Evolutionary conservation across 805 yeast species (phyloP).

Genomic region (Metschnikowia colocasiae): DNA sequence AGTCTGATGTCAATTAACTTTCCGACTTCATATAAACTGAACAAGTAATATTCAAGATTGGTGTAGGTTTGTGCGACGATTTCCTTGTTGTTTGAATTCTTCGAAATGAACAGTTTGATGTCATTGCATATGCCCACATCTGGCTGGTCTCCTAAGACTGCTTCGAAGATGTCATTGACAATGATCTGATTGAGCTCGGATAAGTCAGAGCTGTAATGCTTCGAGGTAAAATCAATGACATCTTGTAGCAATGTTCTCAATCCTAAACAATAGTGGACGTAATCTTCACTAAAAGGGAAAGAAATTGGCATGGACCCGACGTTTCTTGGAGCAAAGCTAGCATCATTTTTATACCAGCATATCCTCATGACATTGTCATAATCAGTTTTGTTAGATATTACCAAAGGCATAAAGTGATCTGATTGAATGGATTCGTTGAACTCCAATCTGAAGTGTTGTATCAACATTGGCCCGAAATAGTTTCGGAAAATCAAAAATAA

Average conservation of each 20-base stretch:
- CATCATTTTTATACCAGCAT: slow-evolving; percentile 65
- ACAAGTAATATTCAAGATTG: slow-evolving; percentile 81
- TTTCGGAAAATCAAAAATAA: slow-evolving; percentile 54
- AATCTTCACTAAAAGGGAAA: slow-evolving; percentile 81
- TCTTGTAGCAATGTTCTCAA: slow-evolving; percentile 61
- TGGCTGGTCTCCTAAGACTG: slow-evolving; percentile 49
- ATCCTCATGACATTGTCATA: slow-evolving; percentile 61
- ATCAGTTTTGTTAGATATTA: slow-evolving; percentile 54
- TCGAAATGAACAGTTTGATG: slow-evolving; percentile 53
- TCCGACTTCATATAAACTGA: slow-evolving; percentile 70
- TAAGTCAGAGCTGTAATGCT: slow-evolving; percentile 60
- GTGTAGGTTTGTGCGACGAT: slow-evolving; percentile 85
- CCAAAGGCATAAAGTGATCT: slow-evolving; percentile 88
- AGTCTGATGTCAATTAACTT: slow-evolving; percentile 37
- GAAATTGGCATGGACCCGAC: slow-evolving; percentile 56
- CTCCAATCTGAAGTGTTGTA: slow-evolving; percentile 53
- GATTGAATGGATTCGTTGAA: slow-evolving; percentile 62
- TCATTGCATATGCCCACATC: slow-evolving; percentile 57
- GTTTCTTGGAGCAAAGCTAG: slow-evolving; percentile 41
- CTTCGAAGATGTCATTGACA: slow-evolving; percentile 60
- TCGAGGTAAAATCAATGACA: slow-evolving; percentile 60
- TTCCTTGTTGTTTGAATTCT: slow-evolving; percentile 76
- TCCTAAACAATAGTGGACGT: slow-evolving; percentile 81
- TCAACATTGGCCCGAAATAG: slow-evolving; percentile 54
- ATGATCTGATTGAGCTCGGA: slow-evolving; percentile 56